Percentiles rank a stretch among this genome's conserved stretches.
These are phyloP conservation scores for Stentor roeselii DNA, from an alignment of 73 alveolate genomes.

Conservation along the genomic window DNA sequence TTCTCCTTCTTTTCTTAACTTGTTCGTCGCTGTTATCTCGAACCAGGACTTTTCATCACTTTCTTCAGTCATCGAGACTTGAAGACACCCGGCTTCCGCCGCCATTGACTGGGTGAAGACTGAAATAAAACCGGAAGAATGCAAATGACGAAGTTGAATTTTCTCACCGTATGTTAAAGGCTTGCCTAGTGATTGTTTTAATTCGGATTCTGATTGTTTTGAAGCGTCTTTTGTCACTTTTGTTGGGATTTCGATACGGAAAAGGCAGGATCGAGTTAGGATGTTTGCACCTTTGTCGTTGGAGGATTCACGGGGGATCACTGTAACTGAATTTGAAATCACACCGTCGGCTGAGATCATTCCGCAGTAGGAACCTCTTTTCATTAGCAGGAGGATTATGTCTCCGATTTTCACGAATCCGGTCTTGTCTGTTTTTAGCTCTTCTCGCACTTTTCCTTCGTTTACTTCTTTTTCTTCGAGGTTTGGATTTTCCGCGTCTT, in stretches of 20 bases:
- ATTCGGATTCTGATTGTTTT: slow-evolving; percentile 18
- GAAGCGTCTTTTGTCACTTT: background rate
- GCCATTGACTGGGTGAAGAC: slow-evolving; percentile 2
- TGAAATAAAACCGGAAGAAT: background rate
- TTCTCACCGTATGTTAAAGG: slow-evolving; percentile 27
- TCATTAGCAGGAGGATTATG: background rate
- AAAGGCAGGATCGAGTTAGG: slow-evolving; percentile 5
- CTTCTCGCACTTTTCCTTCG: background rate
- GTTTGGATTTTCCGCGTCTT: too few relatives aligned
- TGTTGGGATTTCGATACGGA: slow-evolving; percentile 17
- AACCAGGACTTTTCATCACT: background rate
- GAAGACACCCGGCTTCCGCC: slow-evolving; percentile 17
- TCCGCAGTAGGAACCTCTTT: background rate
- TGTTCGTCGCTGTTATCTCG: background rate
- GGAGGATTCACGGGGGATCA: background rate
- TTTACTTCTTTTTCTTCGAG: background rate
- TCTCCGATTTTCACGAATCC: slow-evolving; percentile 13
- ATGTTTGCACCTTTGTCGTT: background rate
- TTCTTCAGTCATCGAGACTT: background rate
- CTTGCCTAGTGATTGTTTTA: background rate
- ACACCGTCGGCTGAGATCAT: slow-evolving; percentile 21
- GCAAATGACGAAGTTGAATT: slow-evolving; percentile 20
- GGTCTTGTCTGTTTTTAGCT: background rate
- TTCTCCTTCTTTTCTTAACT: slow-evolving; percentile 12
- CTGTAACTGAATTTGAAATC: background rate